Conservation (phyloP, 495 filamentous ascomycete genomes). For the Copromyces sp. region DNA sequence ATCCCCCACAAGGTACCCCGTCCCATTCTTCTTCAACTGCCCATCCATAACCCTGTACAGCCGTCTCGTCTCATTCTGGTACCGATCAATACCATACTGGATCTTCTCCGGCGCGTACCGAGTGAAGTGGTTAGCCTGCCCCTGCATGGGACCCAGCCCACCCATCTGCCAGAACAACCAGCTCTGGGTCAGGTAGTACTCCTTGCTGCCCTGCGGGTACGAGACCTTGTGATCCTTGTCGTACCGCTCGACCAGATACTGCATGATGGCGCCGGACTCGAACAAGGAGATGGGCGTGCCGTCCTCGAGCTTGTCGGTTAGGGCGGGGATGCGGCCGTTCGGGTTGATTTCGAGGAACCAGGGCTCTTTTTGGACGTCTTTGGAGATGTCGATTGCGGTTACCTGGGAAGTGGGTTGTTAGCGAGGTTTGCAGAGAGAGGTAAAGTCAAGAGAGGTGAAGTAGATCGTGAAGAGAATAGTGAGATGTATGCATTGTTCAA, state of each 20-base stretch:
- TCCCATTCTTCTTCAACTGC: constrained; percentile 53
- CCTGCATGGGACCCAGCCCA: constrained; percentile 88
- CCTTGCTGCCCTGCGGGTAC: constrained; percentile 62
- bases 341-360: constrained; percentile 93
- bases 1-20: constrained; percentile 68
- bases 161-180: constrained; percentile 59
- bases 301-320: constrained; percentile 67
- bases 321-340: constrained; percentile 88
- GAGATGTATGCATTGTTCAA: background rate
- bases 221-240: constrained; percentile 74
- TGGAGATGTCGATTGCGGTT: constrained; percentile 57
- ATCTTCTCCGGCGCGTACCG: constrained; percentile 81
- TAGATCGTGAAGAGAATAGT: too few relatives aligned
- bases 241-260: constrained; percentile 74
- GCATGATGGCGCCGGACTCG: constrained; percentile 77
- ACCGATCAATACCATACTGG: constrained; percentile 74
- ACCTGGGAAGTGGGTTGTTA: constrained; percentile 19
- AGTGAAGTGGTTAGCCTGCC: constrained; percentile 79
- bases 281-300: constrained; percentile 68
- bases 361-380: constrained; percentile 59
- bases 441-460: background rate
- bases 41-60: constrained; percentile 71
- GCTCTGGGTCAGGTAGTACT: constrained; percentile 68
- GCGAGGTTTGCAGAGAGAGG: background rate
- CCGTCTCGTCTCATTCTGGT: constrained; percentile 69